Evolutionary conservation across 768 basidiomycete genomes (phyloP), one percentile per base, ranked within the genome.

Genomic region (Asterophora lycoperdoides): DNA sequence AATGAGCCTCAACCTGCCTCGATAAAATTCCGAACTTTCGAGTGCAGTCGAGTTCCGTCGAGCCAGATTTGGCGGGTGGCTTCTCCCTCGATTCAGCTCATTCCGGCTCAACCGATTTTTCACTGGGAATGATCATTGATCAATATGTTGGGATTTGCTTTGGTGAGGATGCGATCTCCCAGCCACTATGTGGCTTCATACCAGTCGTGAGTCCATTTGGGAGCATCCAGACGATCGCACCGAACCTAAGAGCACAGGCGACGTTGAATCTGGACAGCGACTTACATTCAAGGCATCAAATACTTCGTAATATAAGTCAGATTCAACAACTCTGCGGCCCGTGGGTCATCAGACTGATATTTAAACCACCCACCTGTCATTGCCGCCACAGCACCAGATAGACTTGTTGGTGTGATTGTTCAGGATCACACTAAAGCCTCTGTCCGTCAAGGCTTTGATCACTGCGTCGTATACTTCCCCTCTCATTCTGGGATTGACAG

Each of bases 351-450:
- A 8, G 42, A 46, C 41, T 56, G 55, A n/a, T 51, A 53, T 35
- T 56, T 35, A 28, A 53, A 53, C 55, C 55, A 56, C 53, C 55
- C 55, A 56, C 29, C 55, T 46, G 20, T 56, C 51, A 37, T 56
- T 56, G 8, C 55, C 55, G 5, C 48, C 55, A 23, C 55, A 56
- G 35, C 55, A 56, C 55, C 55, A 56, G 1, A 52, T 9, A 15
- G 55, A 53, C 38, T 53, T 53, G 41, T 49, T 53, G 15, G 55
- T 56, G 30, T 56, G 55, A 17, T 56, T 56, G 17, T 53, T 56
- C 3, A 56, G 55, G 26, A 56, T 50, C 15, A 56, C 55, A 33
- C 44, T 51, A 26, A 56, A 53, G 1, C 55, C 55, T 47, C 48
- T 34, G 15, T 53, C 46, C 11, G 55, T 49, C 5, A 56, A 29